These are phyloP conservation scores for Glaciozyma antarctica DNA, from an alignment of 768 basidiomycete genomes.

Conservation along the genomic window DNA sequence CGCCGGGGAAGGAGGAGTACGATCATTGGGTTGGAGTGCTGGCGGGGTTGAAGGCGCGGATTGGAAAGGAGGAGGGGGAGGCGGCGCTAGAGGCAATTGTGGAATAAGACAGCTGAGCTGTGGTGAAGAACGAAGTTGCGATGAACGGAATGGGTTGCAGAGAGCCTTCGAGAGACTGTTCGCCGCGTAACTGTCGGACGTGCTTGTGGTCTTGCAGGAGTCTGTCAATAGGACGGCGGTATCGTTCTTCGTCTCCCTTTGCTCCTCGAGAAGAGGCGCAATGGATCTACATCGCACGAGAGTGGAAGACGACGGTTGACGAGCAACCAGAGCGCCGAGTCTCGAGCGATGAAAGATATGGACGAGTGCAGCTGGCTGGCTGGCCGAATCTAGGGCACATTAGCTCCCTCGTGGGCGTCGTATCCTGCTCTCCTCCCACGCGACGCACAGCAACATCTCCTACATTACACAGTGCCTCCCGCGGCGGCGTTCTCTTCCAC, in stretches of 20 bases:
- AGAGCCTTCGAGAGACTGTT: constrained; percentile 41
- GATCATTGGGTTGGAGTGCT: constrained; percentile 1
- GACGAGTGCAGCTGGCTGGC: background rate
- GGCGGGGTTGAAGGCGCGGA: no score
- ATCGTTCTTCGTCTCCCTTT: constrained; percentile 43
- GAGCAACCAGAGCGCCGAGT: no score
- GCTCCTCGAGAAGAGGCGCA: background rate
- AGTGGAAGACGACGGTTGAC: no score
- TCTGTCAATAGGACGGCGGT: constrained; percentile 68
- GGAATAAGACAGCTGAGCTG: no score
- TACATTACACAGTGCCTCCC: background rate
- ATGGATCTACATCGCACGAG: constrained; percentile 40
- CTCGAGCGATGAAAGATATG: no score
- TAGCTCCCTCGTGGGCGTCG: background rate
- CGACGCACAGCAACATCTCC: background rate
- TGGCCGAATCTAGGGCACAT: background rate
- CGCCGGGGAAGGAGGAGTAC: constrained; percentile 7
- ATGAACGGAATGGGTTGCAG: no score
- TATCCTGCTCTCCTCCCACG: constrained; percentile 1
- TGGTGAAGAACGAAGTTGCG: no score
- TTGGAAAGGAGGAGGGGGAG: no score
- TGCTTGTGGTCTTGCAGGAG: constrained; percentile 49
- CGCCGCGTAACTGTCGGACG: constrained; percentile 93
- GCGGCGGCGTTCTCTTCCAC: background rate
- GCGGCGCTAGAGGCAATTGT: no score